phyloP scores from a whole-genome alignment of 148 eudicot species.

The Diospyros kaki region DNA sequence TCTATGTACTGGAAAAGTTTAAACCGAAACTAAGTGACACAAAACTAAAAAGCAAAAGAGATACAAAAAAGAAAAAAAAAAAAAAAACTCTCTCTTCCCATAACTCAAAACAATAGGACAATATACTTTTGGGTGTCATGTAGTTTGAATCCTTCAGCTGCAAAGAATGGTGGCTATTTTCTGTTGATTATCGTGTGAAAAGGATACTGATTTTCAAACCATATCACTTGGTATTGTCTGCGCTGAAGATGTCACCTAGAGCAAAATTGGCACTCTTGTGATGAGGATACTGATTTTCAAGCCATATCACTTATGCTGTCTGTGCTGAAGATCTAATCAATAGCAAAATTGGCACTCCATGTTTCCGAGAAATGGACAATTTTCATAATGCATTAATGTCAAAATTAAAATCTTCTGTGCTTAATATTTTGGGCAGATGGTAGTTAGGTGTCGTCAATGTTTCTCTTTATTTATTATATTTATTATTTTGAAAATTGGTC shows the following conservation, averaged over 20 bases:
- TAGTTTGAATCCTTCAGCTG: neutral
- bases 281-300: no score
- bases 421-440: neutral
- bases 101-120: no score
- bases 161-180: neutral
- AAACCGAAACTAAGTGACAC: neutral
- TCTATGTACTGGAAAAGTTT: neutral
- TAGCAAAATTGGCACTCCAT: no score
- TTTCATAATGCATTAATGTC: neutral
- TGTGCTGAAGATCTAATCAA: no score
- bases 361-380: neutral
- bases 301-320: no score
- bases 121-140: neutral
- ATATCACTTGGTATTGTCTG: constrained; percentile 3
- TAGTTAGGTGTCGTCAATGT: neutral
- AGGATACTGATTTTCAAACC: neutral
- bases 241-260: neutral
- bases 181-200: neutral
- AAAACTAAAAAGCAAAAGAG: neutral
- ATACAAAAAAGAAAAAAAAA: neutral
- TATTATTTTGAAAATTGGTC: neutral
- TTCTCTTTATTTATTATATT: no score
- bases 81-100: neutral
- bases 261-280: neutral
- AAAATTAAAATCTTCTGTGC: neutral